Base-by-base conservation (phyloP, 768 basidiomycete genomes). In the Pisolithus albus region DNA sequence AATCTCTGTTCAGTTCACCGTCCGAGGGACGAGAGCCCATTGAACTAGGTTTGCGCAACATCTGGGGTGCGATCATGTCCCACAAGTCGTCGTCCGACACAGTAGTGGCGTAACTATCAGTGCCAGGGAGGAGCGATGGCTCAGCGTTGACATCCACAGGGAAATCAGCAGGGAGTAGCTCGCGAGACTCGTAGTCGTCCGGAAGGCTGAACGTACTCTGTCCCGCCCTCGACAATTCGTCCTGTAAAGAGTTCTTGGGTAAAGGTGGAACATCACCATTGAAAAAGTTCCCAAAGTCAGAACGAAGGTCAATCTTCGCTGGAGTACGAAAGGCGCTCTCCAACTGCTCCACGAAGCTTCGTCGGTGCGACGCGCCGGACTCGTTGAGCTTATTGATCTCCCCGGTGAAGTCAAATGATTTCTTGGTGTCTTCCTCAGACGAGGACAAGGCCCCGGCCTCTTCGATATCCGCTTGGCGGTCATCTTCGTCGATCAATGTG, bases 371-470 rank as follows among this genome's bases (percentile, higher is more conserved):
- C 1, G 60, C 86, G 32, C 84, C 84, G 6, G 81, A 83, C 57
- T 86, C 82, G 49, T 84, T 83, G 46, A 91, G 72, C 59, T 72
- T 81, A 64, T 76, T 69, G 48, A 91, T 66, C 64, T 90, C 89
- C 37, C 83, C 86, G 0, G 89, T 92, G 61, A 91, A 92, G 60
- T 92, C 88, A 54, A 91, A 92, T 1, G 83, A 86, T 59, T 78
- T 84, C 70, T 83, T 88, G 0, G 88, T 90, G 55, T 84, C 80
- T 48, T 79, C 79, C 49, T 83, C 82, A 13, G 80, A 82, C 0
- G 74, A 74, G 11, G 72, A 69, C 36, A 62, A 49, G 2, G 55
- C 72, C 19, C 34, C 34, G 13, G 66, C 67, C 18, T 73, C 76
- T 24, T 77, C 76, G 3, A 70, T 52, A 38, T 76, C 70, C 1